These are phyloP conservation scores for Circinella minor DNA, from an alignment of 371 early-diverging fungal species.

Conservation along the genomic window DNA sequence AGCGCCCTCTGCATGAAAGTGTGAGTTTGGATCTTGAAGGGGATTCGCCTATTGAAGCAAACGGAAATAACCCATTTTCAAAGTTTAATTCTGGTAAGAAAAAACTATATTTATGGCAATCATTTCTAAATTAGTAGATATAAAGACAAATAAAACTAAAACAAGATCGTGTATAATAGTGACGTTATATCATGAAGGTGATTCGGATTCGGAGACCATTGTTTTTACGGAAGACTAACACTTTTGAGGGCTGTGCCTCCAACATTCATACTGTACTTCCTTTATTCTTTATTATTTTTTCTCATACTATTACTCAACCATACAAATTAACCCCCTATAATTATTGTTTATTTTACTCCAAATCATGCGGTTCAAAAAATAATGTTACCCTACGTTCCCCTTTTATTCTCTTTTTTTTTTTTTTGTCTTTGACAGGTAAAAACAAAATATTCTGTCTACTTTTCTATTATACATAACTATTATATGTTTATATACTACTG, in stretches of 20 bases:
- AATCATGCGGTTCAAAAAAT: too few species aligned
- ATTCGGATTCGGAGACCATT: conserved; percentile 28
- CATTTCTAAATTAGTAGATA: too few species aligned
- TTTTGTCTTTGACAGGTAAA: too few species aligned
- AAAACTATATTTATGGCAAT: too few species aligned
- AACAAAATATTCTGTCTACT: too few species aligned
- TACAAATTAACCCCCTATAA: neutral
- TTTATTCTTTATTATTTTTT: neutral
- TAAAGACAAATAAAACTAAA: too few species aligned
- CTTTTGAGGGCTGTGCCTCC: conserved; percentile 1
- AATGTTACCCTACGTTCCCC: too few species aligned
- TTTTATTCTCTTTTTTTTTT: too few species aligned
- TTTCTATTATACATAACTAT: too few species aligned
- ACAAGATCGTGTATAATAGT: neutral
- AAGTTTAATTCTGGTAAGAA: conserved; percentile 68
- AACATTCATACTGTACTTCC: neutral
- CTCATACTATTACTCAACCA: too few species aligned
- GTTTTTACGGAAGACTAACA: conserved; percentile 18
- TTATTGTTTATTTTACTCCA: neutral
- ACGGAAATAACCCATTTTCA: conserved; percentile 54
- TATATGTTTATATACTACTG: too few species aligned
- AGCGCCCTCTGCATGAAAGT: conserved; percentile 66
- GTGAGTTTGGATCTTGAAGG: conserved; percentile 64
- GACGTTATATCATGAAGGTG: conserved; percentile 27
- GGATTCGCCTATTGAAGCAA: conserved; percentile 8